Conservation (phyloP, 2,329 filamentous ascomycete species). For the Xylaria sp. region DNA sequence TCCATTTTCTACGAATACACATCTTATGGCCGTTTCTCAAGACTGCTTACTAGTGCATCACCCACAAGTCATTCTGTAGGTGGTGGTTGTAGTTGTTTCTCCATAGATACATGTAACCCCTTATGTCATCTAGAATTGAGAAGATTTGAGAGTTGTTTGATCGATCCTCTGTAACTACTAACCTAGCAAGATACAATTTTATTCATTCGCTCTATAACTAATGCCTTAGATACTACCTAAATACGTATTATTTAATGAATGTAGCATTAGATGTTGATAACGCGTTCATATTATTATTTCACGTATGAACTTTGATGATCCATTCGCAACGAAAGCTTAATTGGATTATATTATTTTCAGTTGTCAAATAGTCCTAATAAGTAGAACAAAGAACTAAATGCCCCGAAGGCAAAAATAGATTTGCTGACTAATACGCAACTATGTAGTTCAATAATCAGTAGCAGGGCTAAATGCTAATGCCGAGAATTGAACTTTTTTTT, state of each 20-base stretch:
- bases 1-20: too few relatives aligned
- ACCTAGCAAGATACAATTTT: not conserved
- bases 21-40: too few relatives aligned
- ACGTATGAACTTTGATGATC: not conserved
- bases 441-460: not conserved
- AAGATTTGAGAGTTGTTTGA: not conserved
- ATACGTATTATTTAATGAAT: not conserved
- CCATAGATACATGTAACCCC: not conserved
- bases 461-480: not conserved
- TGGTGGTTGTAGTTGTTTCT: too few relatives aligned
- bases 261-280: not conserved
- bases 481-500: not conserved
- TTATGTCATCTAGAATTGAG: not conserved
- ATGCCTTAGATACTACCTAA: not conserved
- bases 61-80: too few relatives aligned
- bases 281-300: not conserved
- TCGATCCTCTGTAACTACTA: not conserved
- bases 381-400: not conserved
- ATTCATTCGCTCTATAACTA: not conserved
- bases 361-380: too few relatives aligned
- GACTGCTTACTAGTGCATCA: too few relatives aligned
- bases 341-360: not conserved
- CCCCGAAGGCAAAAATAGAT: not conserved
- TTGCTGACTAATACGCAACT: not conserved
- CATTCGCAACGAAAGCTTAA: not conserved